These are phyloP conservation scores for Cercospora beticola DNA, from an alignment of 2,329 filamentous ascomycete genomes.

Conservation along the genomic window DNA sequence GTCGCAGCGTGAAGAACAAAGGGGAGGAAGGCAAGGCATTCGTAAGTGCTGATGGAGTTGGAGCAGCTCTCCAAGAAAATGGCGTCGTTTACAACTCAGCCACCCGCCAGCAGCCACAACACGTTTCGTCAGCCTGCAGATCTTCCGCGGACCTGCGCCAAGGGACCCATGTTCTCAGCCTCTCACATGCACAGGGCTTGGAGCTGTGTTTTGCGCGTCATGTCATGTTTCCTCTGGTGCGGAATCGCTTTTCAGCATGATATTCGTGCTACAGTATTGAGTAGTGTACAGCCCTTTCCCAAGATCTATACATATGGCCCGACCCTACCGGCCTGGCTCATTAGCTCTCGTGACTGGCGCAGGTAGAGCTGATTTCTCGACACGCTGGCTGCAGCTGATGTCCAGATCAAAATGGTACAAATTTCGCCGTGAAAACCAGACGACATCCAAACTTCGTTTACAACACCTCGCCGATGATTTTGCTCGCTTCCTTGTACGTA, in stretches of 20 bases:
- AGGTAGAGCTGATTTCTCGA: conserved; percentile 10
- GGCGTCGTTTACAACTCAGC: conserved; percentile 5
- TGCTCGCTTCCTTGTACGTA: conserved; percentile 95
- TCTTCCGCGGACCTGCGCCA: neutral
- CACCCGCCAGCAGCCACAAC: conserved; percentile 1
- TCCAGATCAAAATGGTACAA: conserved; percentile 11
- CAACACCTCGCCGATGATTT: conserved; percentile 95
- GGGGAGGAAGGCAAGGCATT: neutral
- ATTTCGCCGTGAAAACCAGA: neutral
- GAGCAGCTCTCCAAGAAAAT: conserved; percentile 1
- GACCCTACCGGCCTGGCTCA: conserved; percentile 3
- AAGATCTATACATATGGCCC: conserved; percentile 12
- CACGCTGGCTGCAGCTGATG: conserved; percentile 8
- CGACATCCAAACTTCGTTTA: conserved; percentile 44
- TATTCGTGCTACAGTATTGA: conserved; percentile 5
- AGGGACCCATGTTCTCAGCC: conserved; percentile 1
- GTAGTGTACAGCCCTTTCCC: conserved; percentile 10
- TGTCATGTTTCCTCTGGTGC: neutral
- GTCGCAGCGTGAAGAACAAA: neutral
- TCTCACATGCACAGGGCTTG: neutral
- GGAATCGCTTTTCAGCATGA: neutral
- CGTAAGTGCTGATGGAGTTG: neutral
- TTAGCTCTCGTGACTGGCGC: conserved; percentile 4
- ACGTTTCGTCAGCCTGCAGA: conserved; percentile 12
- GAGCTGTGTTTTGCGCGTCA: neutral